Base-by-base conservation (phyloP, 176 grass and related monocot species). In the Avena atlantica region DNA sequence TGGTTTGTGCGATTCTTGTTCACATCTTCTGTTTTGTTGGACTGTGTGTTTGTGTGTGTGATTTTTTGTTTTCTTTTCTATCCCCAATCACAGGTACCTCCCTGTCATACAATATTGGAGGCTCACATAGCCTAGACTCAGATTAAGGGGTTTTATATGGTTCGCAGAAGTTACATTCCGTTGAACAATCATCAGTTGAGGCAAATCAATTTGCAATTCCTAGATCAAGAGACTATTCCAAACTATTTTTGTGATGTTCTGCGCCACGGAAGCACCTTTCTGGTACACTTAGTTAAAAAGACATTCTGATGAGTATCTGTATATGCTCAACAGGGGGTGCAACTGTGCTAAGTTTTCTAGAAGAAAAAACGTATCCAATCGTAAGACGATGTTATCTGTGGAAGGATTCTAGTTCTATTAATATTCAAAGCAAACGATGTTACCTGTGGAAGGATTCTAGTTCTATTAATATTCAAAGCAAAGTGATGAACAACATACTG, bases 401-500 rank as follows among this genome's bases (percentile, higher is more conserved):
- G 55, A 86, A 71, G 19, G 14, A 68, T 67, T 86, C 53, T 53
- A 63, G 3, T 86, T 60, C 3, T 15, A 66, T 9, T 76, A 59
- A 4, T 51, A 69, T 69, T 19, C 50, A 9, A 31, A 49, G 27
- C 40, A 42, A 42, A 70, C 27, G 17, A 20, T 34, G 16, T 40
- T 14, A 5, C 29, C 2, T 17, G 44, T 55, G n/a, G 55, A 89
- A 71, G 19, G 14, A 68, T 67, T 86, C 53, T 44, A 63, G 3
- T 86, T 60, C 5, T 11, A 57, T 9, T 76, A 59, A 7, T 60
- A 69, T 69, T 19, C 50, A 9, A 31, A 34, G 31, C 50, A 9
- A 31, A 34, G 31, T 76, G 79, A 66, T 58, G 23, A 42, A 10
- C 61, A 74, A 27, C 25, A 72, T 36, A 42, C 19, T 76, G 48